A percentile compares a stretch with the other conserved stretches of the same genome.
Evolutionary conservation across 2,329 filamentous ascomycete genomes (phyloP).

Genomic region (Alternaria alternata): DNA sequence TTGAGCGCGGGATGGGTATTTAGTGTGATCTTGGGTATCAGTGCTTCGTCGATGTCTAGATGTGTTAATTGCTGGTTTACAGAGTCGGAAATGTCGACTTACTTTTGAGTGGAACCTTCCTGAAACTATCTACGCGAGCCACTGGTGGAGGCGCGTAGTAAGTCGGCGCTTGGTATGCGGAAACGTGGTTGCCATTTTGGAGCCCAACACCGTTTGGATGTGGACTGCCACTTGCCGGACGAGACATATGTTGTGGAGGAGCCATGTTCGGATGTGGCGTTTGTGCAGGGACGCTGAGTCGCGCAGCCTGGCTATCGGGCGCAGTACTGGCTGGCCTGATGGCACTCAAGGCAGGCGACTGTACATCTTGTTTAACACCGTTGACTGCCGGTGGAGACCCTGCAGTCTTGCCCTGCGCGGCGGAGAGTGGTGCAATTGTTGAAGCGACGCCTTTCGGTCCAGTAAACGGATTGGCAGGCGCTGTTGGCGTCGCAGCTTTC

Average conservation of each 20-base stretch:
- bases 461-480: conserved; percentile 39
- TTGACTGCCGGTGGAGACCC: conserved; percentile 43
- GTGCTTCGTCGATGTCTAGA: conserved; percentile 60
- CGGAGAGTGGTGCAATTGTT: conserved; percentile 30
- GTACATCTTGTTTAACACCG: conserved; percentile 51
- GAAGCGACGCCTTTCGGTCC: conserved; percentile 35
- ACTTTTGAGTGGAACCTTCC: conserved; percentile 57
- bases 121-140: conserved; percentile 42
- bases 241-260: conserved; percentile 49
- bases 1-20: conserved; percentile 73
- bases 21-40: conserved; percentile 72
- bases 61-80: conserved; percentile 26
- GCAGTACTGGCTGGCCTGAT: conserved; percentile 49
- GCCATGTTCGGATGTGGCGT: conserved; percentile 49
- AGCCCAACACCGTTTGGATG: conserved; percentile 47
- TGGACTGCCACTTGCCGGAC: conserved; percentile 53
- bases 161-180: conserved; percentile 42
- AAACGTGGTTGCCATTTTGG: conserved; percentile 30
- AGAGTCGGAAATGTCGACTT: conserved; percentile 27
- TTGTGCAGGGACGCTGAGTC: conserved; percentile 40
- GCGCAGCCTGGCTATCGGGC: conserved; percentile 41
- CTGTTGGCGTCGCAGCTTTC: conserved; percentile 35
- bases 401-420: conserved; percentile 41
- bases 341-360: conserved; percentile 55
- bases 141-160: conserved; percentile 42